Conservation (phyloP, 768 basidiomycete genomes). For the Ramaria sp. region DNA sequence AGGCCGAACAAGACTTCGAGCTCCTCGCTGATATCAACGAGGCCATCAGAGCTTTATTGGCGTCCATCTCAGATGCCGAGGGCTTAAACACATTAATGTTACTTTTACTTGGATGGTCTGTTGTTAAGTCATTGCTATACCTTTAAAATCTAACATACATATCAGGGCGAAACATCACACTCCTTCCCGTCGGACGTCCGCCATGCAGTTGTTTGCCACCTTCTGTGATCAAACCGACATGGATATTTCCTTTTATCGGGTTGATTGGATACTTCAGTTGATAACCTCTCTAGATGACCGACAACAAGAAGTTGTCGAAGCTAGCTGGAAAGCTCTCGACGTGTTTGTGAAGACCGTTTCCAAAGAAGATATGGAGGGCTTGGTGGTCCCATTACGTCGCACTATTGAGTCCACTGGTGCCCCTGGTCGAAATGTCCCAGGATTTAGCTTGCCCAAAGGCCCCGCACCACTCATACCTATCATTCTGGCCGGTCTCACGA, state of each 20-base stretch:
- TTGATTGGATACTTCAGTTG: constrained; percentile 92
- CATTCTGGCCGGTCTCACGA: constrained; percentile 85
- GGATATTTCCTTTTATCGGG: constrained; percentile 74
- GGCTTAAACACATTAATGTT: constrained; percentile 87
- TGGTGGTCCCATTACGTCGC: constrained; percentile 82
- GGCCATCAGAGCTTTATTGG: constrained; percentile 62
- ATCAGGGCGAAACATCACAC: constrained; percentile 70
- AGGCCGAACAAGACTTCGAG: constrained; percentile 55
- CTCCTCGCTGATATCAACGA: constrained; percentile 59
- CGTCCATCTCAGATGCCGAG: constrained; percentile 74
- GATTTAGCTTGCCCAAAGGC: constrained; percentile 79
- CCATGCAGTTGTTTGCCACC: constrained; percentile 62
- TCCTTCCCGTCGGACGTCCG: constrained; percentile 62
- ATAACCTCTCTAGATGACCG: constrained; percentile 74
- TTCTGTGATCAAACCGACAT: constrained; percentile 80
- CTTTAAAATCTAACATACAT: not conserved
- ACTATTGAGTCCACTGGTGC: constrained; percentile 79
- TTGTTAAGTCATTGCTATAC: not conserved
- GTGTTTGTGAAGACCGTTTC: constrained; percentile 80
- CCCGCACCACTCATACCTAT: constrained; percentile 76
- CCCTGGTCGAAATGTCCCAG: constrained; percentile 68
- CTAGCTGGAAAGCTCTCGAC: constrained; percentile 77
- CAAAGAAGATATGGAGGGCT: constrained; percentile 85
- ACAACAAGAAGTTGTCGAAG: constrained; percentile 42
- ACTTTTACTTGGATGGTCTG: constrained; percentile 74